Conservation (phyloP, 345 rosid genomes). For the Murraya koenigii region DNA sequence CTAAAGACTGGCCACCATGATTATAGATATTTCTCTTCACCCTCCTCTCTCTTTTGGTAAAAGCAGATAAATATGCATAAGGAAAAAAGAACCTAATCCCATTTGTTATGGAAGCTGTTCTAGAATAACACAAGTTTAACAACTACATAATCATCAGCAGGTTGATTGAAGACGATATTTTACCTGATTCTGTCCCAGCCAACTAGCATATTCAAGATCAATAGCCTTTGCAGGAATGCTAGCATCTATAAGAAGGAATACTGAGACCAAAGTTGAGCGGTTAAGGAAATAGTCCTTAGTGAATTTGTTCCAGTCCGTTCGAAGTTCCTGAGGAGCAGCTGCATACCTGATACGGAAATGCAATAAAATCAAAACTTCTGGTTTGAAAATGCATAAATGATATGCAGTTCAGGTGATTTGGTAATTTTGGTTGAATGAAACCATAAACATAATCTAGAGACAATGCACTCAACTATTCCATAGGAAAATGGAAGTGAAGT, state of each 20-base stretch:
- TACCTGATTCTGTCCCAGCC: constrained; percentile 98
- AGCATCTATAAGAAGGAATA: constrained; percentile 89
- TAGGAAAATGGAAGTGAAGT: neutral
- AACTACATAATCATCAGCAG: neutral
- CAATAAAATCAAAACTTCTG: neutral
- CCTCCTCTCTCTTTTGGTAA: neutral
- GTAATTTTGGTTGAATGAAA: neutral
- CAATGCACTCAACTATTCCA: neutral
- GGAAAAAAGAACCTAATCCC: neutral
- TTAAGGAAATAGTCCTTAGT: constrained; percentile 86
- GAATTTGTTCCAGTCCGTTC: constrained; percentile 77
- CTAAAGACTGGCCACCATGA: neutral
- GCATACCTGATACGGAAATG: constrained; percentile 59
- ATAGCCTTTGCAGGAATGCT: constrained; percentile 86
- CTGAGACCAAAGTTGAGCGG: constrained; percentile 79
- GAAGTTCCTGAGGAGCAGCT: constrained; percentile 80
- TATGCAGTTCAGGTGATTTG: neutral
- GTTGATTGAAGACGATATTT: neutral
- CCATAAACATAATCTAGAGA: neutral
- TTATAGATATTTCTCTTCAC: neutral
- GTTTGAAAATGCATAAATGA: neutral
- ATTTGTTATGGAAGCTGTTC: neutral
- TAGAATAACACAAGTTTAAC: neutral
- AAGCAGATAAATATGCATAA: neutral
- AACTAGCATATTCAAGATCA: constrained; percentile 93